These are phyloP conservation scores for Immersiella caudata DNA, from an alignment of 495 filamentous ascomycete species.

Conservation along the genomic window DNA sequence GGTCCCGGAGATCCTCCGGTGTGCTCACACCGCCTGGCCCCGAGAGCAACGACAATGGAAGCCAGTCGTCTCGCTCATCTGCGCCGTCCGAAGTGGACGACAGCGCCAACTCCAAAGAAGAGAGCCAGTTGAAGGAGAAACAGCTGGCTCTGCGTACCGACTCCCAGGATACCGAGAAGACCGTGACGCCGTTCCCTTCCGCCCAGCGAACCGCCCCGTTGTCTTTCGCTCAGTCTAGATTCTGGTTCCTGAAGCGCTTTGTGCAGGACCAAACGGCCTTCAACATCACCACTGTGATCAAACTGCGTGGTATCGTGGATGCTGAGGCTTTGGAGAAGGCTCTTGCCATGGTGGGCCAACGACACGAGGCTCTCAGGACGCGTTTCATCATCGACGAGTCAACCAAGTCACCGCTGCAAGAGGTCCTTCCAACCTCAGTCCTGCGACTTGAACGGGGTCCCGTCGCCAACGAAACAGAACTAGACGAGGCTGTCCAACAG, in stretches of 20 bases:
- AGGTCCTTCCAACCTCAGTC: conserved; percentile 10
- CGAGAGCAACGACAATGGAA: too few species aligned
- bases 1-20: not conserved
- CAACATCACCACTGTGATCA: conserved; percentile 37
- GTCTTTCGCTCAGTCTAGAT: conserved; percentile 45
- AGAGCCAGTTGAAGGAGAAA: not conserved
- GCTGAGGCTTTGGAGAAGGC: conserved; percentile 37
- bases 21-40: not conserved
- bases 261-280: conserved; percentile 39
- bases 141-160: too few species aligned
- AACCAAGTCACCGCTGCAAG: conserved; percentile 21
- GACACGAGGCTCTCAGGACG: conserved; percentile 52
- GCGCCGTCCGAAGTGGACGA: conserved; percentile 7
- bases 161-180: too few species aligned
- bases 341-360: conserved; percentile 30
- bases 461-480: conserved; percentile 9
- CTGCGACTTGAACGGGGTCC: conserved; percentile 19
- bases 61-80: not conserved
- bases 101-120: conserved; percentile 11
- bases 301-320: conserved; percentile 34
- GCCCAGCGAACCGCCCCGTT: conserved; percentile 21
- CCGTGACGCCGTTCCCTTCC: too few species aligned
- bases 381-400: conserved; percentile 24
- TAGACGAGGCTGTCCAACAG: conserved; percentile 1
- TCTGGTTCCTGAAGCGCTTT: conserved; percentile 50